Conservation (phyloP, 345 rosid species). For the Bruguiera sexangula region DNA sequence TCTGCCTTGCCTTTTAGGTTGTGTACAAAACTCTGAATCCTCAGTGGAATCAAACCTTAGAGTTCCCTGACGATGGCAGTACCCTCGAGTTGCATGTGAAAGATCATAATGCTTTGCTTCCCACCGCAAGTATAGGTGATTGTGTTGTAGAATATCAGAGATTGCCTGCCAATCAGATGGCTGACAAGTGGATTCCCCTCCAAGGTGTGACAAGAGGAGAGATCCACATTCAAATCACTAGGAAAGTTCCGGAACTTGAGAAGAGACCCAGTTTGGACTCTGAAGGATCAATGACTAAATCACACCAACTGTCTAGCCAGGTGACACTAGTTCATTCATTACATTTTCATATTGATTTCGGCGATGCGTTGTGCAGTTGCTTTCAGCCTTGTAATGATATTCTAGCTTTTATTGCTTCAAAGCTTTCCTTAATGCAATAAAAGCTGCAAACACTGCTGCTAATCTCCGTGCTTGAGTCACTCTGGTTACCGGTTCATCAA, state of each 20-base stretch:
- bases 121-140: conserved; percentile 76
- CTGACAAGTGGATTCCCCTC: conserved; percentile 97
- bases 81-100: conserved; percentile 69
- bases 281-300: conserved; percentile 54
- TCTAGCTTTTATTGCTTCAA: not conserved
- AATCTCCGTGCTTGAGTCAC: not conserved
- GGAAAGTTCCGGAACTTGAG: conserved; percentile 58
- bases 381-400: not conserved
- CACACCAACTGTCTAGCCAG: conserved; percentile 49
- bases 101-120: conserved; percentile 83
- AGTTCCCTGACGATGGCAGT: conserved; percentile 84
- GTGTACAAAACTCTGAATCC: conserved; percentile 72
- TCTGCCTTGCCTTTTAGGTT: conserved; percentile 45
- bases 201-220: conserved; percentile 91
- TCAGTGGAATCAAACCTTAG: conserved; percentile 84
- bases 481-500: not conserved
- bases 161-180: conserved; percentile 68
- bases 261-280: conserved; percentile 52
- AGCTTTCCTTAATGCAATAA: no score
- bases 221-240: conserved; percentile 68
- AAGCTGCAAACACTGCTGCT: not conserved
- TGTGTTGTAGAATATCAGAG: conserved; percentile 86
- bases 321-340: conserved; percentile 23
- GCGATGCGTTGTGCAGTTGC: not conserved
- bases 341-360: not conserved